Evolutionary conservation across 2,329 filamentous ascomycete species (phyloP), one percentile per base, ranked within the genome.

Genomic region (Venturia oleaginea): DNA sequence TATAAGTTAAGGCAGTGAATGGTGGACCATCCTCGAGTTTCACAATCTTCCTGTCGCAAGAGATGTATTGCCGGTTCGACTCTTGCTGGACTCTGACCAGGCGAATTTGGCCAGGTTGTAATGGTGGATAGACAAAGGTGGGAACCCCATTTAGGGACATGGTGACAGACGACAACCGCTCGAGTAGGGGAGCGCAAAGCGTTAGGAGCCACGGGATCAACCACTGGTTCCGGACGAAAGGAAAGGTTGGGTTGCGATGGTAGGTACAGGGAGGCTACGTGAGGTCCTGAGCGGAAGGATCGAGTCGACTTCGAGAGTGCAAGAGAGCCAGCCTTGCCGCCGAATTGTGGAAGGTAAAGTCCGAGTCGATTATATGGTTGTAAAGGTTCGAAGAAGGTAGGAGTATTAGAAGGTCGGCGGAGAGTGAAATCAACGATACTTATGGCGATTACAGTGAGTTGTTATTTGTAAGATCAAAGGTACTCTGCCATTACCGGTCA

Each of bases 1-100:
- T 43, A 32, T 63, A 63, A 17, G 61, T 55, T 11, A 63, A 42
- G 24, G 42, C 40, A 19, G 34, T 43, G 40, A n/a, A 61, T n/a
- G 19, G 30, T 3, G 27, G 55, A 8, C 7, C 1, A 19, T 59
- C 24, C 4, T 59, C 37, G 24, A 59, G 22, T 11, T 34, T 17
- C 13, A 40, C 27, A 19, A 32, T 30, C 27, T 54, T 17, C 2
- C 30, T 15, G 24, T 32, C 48, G 15, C 48, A 54, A 32, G 48
- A 32, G 30, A 32, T 30, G 30, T 54, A 54, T 15, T 24, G 48
- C 15, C 48, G 48, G 22, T 32, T 30, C 48, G 48, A 32, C 32
- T 54, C 17, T 54, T 17, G 48, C 11, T 30, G 24, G 30, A 54
- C 48, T 32, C 8, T 30, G 48, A 54, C 32, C 48, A 54, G 48